A percentile compares a stretch with the other conserved stretches of the same genome.
Evolutionary conservation across 306 rosid genomes (phyloP).

Genomic region (Albizia julibrissin): DNA sequence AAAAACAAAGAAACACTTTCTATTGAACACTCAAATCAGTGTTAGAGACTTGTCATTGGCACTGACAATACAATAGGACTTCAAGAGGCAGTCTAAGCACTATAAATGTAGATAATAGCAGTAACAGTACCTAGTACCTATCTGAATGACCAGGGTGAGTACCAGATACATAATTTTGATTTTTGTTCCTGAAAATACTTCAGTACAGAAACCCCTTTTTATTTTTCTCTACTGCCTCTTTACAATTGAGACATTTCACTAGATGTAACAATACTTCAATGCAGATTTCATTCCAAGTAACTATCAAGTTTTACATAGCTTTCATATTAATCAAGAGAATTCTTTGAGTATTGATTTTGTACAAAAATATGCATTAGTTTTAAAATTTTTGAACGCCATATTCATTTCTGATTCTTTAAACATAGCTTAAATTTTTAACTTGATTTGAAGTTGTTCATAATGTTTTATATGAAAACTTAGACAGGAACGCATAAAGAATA

Average conservation of each 20-base stretch:
- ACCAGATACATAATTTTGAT: too few species aligned
- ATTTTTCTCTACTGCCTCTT: too few species aligned
- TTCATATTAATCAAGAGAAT: not conserved
- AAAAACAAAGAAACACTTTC: too few species aligned
- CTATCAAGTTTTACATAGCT: not conserved
- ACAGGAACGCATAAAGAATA: not conserved
- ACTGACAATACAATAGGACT: too few species aligned
- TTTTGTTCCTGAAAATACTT: too few species aligned
- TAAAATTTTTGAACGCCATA: not conserved
- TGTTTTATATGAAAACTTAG: constrained; percentile 7
- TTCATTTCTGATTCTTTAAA: constrained; percentile 8
- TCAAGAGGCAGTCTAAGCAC: too few species aligned
- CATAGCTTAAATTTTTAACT: constrained; percentile 9
- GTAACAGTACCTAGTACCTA: too few species aligned
- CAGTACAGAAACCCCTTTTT: too few species aligned
- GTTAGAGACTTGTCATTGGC: too few species aligned
- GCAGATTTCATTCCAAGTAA: not conserved
- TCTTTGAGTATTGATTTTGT: not conserved
- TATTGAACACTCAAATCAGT: too few species aligned
- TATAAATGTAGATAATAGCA: too few species aligned
- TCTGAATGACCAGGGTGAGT: too few species aligned
- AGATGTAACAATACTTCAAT: not conserved
- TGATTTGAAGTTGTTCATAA: not conserved
- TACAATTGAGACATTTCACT: not conserved
- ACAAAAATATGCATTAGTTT: not conserved